Base-by-base conservation (phyloP, 1,139 yeast genomes). In the Geotrichum reessii region DNA sequence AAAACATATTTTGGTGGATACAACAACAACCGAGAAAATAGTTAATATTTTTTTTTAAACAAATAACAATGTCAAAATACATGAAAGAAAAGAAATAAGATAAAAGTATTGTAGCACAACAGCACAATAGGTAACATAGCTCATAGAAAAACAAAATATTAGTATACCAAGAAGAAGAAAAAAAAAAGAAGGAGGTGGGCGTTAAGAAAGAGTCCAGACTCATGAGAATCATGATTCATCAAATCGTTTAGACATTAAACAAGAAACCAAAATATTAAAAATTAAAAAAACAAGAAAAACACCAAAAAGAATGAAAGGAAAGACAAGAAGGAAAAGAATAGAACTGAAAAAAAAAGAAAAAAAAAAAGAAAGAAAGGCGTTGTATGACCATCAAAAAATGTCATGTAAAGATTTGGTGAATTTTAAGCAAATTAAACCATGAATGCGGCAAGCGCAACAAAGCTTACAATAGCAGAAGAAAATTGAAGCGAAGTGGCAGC, bases 111-210 rank as follows among this genome's bases (percentile, higher is more conserved):
- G 17, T 37, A 37, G 17, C 40, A 33, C 17, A 37, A 19, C 19
- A n/a, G 44, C 47, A n/a, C 40, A n/a, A 37, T 25, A 37, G 42
- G 5, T 25, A 44, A 52, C 27, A 42, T n/a, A 14, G 24, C 19
- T 42, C 14, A 19, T 25, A 27, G 21, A 24, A 27, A 42, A 14
- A 42, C 25, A 17, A 6, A 27, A 42, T 27, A 19, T n/a, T 48
- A 9, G n/a, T 19, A 52, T 24, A 51, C 4, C 37, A 51, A 51
- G 25, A 37, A 50, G n/a, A 51, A 25, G 42, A 51, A 12, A 17
- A 42, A 42, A 28, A 51, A 42, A 51, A 50, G n/a, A 37, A 37
- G n/a, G n/a, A n/a, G n/a, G n/a, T n/a, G n/a, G 40, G 22, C 22
- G 22, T 25, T 17, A 40, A n/a, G 5, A 22, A 27, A 44, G 3